Conservation (phyloP, 2,329 filamentous ascomycete species). For the Fusarium bulbicola region DNA sequence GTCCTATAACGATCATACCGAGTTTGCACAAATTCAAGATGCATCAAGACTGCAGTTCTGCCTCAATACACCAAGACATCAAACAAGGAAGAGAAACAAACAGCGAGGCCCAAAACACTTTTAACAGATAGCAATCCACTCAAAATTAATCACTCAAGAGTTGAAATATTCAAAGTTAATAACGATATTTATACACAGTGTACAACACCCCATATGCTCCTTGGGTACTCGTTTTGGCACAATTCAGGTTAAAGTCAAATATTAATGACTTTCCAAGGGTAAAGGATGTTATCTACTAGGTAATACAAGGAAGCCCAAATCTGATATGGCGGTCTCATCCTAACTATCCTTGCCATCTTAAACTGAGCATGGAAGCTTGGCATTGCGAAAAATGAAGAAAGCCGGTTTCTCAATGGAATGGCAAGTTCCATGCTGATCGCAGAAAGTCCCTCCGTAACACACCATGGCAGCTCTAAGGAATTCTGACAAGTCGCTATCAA, state of each 20-base stretch:
- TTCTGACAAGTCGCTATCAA: too few species aligned
- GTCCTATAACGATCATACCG: too few species aligned
- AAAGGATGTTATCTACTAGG: not conserved
- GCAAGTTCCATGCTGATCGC: not conserved
- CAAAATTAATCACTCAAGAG: not conserved
- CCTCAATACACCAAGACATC: not conserved
- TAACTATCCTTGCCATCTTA: not conserved
- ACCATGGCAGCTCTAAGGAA: not conserved
- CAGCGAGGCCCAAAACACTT: not conserved
- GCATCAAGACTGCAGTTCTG: not conserved
- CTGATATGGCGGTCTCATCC: not conserved
- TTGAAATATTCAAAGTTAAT: not conserved
- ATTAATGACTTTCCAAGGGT: accelerated
- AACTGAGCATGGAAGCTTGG: accelerated
- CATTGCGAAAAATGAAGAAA: not conserved
- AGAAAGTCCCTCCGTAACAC: not conserved
- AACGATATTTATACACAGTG: not conserved
- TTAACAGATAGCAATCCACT: accelerated
- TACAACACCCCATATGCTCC: too few species aligned
- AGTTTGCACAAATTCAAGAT: not conserved
- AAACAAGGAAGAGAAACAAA: not conserved
- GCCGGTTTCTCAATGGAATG: not conserved
- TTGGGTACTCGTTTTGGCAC: not conserved
- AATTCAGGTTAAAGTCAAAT: not conserved
- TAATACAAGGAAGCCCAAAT: not conserved